phyloP scores from a whole-genome alignment of 1,139 yeast genomes.

The Debaryomyces nepalensis region DNA sequence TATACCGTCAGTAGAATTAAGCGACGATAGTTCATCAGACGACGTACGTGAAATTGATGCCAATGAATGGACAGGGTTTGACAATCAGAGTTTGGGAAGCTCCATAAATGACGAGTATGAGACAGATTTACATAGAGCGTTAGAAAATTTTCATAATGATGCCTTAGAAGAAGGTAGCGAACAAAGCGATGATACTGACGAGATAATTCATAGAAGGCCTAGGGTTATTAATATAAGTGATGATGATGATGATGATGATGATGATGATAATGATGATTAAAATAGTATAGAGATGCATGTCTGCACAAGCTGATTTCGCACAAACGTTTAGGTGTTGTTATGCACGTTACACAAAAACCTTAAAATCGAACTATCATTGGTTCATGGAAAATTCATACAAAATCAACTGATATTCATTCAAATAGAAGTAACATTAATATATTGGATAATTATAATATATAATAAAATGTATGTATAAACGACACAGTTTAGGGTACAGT shows the following conservation, averaged over 20 bases:
- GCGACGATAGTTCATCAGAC: conserved; percentile 4
- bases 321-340: conserved; percentile 5
- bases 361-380: conserved; percentile 12
- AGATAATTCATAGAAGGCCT: conserved; percentile 15
- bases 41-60: conserved; percentile 1
- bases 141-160: conserved; percentile 15
- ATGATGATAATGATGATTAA: too few relatives aligned
- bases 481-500: too few relatives aligned
- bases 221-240: conserved; percentile 16
- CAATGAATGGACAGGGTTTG: conserved; percentile 11
- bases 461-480: conserved; percentile 7
- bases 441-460: conserved; percentile 8
- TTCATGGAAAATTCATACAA: conserved; percentile 8
- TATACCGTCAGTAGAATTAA: conserved; percentile 9
- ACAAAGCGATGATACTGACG: conserved; percentile 14
- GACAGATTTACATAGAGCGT: conserved; percentile 16
- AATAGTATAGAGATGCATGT: background rate
- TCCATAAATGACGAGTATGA: conserved; percentile 19
- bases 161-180: conserved; percentile 10
- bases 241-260: too few relatives aligned
- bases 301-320: background rate
- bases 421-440: conserved; percentile 4
- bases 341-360: conserved; percentile 14
- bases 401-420: conserved; percentile 6
- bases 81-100: background rate